A percentile compares a stretch with the other conserved stretches of the same genome.
Conservation (phyloP, 495 filamentous ascomycete species). For the Hypoxylon lienhwacheense region DNA sequence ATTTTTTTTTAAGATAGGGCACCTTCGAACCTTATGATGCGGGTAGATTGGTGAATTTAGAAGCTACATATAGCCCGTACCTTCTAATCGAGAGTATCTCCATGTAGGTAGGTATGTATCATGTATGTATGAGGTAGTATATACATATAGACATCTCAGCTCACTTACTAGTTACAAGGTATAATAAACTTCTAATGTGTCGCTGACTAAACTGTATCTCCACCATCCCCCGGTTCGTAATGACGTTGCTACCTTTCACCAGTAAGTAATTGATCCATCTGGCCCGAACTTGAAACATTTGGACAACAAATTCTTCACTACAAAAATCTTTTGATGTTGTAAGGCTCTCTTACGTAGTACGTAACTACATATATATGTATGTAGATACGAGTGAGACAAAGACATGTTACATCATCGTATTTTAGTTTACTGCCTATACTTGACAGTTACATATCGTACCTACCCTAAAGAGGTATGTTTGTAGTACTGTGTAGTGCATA, state of each 20-base stretch:
- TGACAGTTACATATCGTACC: too few relatives aligned
- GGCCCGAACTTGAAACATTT: too few relatives aligned
- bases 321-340: too few relatives aligned
- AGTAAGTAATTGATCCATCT: too few relatives aligned
- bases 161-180: neutral
- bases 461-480: too few relatives aligned
- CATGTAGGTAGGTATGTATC: neutral
- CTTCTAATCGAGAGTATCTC: neutral
- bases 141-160: neutral
- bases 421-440: too few relatives aligned
- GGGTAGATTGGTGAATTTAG: neutral
- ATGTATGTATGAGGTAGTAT: neutral
- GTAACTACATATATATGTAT: too few relatives aligned
- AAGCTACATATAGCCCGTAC: slow-evolving; percentile 10
- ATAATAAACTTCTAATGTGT: neutral
- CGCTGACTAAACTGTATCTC: slow-evolving; percentile 13
- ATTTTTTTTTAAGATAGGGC: neutral
- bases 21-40: neutral
- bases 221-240: slow-evolving; percentile 16
- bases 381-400: too few relatives aligned
- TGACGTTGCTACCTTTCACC: slow-evolving; percentile 33
- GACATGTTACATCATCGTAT: too few relatives aligned
- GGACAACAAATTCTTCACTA: too few relatives aligned
- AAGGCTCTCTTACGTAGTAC: too few relatives aligned
- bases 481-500: too few relatives aligned